Percentiles rank a stretch among this genome's conserved stretches.
Evolutionary conservation across 164 flowering plant species (phyloP).

Genomic region (Nymphaea thermarum): DNA sequence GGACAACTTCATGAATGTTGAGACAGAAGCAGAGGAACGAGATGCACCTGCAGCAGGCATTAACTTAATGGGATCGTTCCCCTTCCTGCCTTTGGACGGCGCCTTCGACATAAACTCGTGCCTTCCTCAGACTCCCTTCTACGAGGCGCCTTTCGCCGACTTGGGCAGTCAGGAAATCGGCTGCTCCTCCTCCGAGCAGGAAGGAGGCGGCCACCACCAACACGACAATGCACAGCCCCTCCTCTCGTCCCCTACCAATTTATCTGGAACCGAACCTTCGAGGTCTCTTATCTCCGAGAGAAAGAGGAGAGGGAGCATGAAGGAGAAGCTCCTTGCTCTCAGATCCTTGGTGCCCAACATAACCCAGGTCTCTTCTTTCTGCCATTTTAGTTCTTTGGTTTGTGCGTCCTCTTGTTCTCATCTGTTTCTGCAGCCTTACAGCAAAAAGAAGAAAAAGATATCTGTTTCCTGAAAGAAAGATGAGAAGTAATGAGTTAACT

Average conservation of each 20-base stretch:
- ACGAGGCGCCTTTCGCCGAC: neutral
- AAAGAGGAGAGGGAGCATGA: slow-evolving; percentile 68
- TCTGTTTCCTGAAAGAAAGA: neutral
- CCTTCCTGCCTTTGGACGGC: neutral
- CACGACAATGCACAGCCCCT: neutral
- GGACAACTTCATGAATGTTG: neutral
- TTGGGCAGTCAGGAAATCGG: neutral
- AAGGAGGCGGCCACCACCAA: neutral
- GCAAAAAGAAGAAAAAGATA: neutral
- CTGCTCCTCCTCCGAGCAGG: neutral
- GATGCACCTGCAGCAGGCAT: neutral
- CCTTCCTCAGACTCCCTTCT: neutral
- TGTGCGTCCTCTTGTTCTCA: no score
- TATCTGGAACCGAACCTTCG: slow-evolving; percentile 6
- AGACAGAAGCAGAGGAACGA: neutral
- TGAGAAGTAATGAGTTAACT: neutral
- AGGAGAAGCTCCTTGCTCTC: slow-evolving; percentile 75
- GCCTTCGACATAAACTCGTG: neutral
- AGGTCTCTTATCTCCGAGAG: slow-evolving; percentile 61
- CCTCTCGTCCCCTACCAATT: neutral
- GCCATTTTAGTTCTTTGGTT: no score
- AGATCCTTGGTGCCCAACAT: slow-evolving; percentile 85
- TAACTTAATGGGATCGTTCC: neutral
- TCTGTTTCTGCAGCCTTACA: neutral
- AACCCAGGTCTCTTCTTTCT: slow-evolving; percentile 40